phyloP scores from a whole-genome alignment of 2,329 filamentous ascomycete species.

The Plectosphaerella cucumerina region DNA sequence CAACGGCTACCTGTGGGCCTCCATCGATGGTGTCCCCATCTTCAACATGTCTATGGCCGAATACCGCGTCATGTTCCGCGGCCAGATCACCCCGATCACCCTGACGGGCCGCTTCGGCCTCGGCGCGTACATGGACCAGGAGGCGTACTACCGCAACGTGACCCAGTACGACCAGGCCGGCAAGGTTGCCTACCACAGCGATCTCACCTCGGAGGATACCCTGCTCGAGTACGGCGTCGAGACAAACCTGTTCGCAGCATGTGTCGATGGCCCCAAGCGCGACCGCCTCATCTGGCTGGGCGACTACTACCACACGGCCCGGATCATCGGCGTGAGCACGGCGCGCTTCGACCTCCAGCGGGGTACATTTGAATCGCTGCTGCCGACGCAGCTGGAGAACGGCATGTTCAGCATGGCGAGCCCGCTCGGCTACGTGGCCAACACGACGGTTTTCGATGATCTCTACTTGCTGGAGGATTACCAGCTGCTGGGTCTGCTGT shows the following conservation, averaged over 20 bases:
- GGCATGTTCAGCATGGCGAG: constrained; percentile 10
- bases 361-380: constrained; percentile 25
- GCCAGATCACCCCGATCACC: constrained; percentile 3
- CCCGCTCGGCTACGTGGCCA: constrained; percentile 11
- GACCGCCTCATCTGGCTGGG: constrained; percentile 59
- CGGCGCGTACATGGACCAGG: constrained; percentile 34
- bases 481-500: constrained; percentile 14
- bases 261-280: constrained; percentile 51
- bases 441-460: neutral
- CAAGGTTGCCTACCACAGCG: constrained; percentile 24
- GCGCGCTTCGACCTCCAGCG: constrained; percentile 26
- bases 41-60: constrained; percentile 10
- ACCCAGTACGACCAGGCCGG: constrained; percentile 19
- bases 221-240: constrained; percentile 31
- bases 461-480: constrained; percentile 12
- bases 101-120: constrained; percentile 33
- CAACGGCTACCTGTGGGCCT: constrained; percentile 20
- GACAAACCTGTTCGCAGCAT: constrained; percentile 22
- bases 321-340: constrained; percentile 29
- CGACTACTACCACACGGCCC: constrained; percentile 41
- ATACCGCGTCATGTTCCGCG: neutral
- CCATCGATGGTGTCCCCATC: constrained; percentile 17
- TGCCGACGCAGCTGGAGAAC: constrained; percentile 14
- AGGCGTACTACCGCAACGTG: constrained; percentile 29
- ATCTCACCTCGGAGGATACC: constrained; percentile 19